Conservation (phyloP, 169 alveolate species). For the Cryptosporidium felis region DNA sequence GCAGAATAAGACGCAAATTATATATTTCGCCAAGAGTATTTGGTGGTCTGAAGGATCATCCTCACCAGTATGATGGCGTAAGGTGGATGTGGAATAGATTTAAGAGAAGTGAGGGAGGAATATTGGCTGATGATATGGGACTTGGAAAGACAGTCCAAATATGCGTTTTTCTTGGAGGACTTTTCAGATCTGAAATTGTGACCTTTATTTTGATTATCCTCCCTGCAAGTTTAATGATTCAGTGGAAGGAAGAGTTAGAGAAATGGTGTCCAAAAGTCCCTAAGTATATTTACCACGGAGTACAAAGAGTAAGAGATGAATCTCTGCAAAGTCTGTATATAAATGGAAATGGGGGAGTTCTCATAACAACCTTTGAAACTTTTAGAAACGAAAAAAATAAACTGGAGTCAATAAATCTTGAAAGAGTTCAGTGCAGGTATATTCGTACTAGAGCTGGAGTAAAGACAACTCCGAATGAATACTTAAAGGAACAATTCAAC, state of each 20-base stretch:
- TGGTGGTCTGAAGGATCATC: constrained; percentile 62
- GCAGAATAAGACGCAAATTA: constrained; percentile 32
- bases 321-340: neutral
- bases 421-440: neutral
- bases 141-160: constrained; percentile 82
- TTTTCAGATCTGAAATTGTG: constrained; percentile 70
- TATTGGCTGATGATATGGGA: constrained; percentile 87
- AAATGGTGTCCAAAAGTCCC: constrained; percentile 76
- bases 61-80: constrained; percentile 78
- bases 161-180: constrained; percentile 71
- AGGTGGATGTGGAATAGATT: constrained; percentile 80
- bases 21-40: constrained; percentile 49
- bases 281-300: constrained; percentile 40
- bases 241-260: constrained; percentile 78
- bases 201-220: constrained; percentile 78
- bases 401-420: neutral
- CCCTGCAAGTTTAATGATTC: constrained; percentile 78
- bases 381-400: constrained; percentile 36
- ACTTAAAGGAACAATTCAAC: constrained; percentile 10
- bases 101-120: constrained; percentile 77
- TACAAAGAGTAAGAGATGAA: neutral
- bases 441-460: neutral
- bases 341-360: constrained; percentile 15
- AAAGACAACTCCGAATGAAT: neutral
- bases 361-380: constrained; percentile 56